Evolutionary conservation across 768 basidiomycete genomes (phyloP).

Genomic region (Asterophora lycoperdoides): DNA sequence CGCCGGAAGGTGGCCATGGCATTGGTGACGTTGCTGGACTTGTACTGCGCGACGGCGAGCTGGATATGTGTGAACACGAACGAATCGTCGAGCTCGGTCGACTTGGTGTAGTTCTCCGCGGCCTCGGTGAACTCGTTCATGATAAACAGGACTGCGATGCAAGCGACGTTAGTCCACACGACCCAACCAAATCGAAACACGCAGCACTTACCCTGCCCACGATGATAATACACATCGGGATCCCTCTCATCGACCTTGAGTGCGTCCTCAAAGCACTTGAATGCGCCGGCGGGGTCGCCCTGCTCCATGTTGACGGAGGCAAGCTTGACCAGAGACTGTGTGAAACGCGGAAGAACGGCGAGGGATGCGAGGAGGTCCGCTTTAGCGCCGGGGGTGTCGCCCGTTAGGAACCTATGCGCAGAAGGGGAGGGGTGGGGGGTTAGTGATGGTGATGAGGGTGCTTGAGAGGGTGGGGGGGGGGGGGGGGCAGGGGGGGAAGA

Average conservation of each 20-base stretch:
- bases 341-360: conserved; percentile 59
- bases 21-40: conserved; percentile 68
- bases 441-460: neutral
- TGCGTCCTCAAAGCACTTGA: conserved; percentile 89
- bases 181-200: too few relatives aligned
- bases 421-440: neutral
- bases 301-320: conserved; percentile 98
- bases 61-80: conserved; percentile 99
- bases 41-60: conserved; percentile 96
- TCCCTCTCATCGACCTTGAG: conserved; percentile 78
- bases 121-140: conserved; percentile 86
- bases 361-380: conserved; percentile 78
- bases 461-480: neutral
- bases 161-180: neutral
- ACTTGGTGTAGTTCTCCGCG: conserved; percentile 87
- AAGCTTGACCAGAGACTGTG: conserved; percentile 93
- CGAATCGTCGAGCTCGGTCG: conserved; percentile 75
- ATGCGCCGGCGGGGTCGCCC: conserved; percentile 72
- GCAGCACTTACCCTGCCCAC: conserved; percentile 74
- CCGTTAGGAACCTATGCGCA: conserved; percentile 72
- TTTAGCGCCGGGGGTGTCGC: conserved; percentile 79
- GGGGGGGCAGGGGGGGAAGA: too few relatives aligned
- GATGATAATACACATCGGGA: conserved; percentile 97
- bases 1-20: conserved; percentile 89
- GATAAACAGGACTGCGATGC: conserved; percentile 78